These are phyloP conservation scores for Psilocybe subaeruginosa DNA, from an alignment of 768 basidiomycete genomes.

Conservation along the genomic window DNA sequence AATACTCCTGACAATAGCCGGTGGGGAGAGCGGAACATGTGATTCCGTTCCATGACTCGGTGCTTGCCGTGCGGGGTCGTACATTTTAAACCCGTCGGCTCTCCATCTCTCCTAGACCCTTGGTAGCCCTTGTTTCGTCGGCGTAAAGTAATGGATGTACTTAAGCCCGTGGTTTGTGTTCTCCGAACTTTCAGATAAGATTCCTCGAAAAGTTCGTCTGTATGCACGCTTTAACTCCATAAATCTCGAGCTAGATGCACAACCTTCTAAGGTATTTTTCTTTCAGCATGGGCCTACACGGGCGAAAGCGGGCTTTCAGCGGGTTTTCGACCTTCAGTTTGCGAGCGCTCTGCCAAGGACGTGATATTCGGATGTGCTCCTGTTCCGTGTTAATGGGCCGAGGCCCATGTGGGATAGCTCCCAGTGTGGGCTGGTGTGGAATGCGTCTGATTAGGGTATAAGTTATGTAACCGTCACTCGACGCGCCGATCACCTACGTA, in stretches of 20 bases:
- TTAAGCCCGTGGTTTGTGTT: conserved; percentile 19
- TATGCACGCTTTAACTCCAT: conserved; percentile 25
- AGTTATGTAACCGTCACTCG: too few species aligned
- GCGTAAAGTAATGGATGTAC: conserved; percentile 6
- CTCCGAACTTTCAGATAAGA: not conserved
- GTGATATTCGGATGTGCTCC: not conserved
- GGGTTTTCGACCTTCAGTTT: conserved; percentile 15
- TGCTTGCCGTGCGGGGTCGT: conserved; percentile 21
- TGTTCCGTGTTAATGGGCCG: not conserved
- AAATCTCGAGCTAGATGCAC: not conserved
- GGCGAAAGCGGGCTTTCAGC: conserved; percentile 28
- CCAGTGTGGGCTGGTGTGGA: not conserved
- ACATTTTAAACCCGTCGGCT: conserved; percentile 34
- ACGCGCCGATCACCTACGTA: not conserved
- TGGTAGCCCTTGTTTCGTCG: not conserved
- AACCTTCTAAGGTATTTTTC: not conserved
- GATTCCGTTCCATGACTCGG: conserved; percentile 40
- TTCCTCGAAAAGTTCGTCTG: not conserved
- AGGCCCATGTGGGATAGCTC: not conserved
- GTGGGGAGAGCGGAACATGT: conserved; percentile 40
- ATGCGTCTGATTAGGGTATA: not conserved
- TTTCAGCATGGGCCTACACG: conserved; percentile 14
- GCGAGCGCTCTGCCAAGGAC: not conserved
- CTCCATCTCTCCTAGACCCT: conserved; percentile 20
- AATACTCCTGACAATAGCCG: conserved; percentile 23